Conservation (phyloP, 257 asterid species). For the Solanum okadae region DNA sequence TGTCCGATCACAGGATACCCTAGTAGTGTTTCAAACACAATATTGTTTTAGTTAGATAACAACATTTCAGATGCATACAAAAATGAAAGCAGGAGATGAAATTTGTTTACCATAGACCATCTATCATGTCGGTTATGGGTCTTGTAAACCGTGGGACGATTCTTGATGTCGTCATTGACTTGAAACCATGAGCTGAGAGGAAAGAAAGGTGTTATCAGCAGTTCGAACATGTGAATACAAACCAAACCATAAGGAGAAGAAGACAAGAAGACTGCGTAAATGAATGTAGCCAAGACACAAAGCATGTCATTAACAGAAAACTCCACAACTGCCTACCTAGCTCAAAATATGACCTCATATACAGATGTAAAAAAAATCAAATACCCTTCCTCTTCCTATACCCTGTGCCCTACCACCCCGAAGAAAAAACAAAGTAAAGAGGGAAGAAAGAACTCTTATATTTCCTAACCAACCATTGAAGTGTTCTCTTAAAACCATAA, state of each 20-base stretch:
- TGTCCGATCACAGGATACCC: constrained; percentile 97
- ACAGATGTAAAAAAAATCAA: neutral
- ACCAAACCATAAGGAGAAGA: neutral
- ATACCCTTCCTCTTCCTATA: neutral
- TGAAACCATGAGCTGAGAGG: constrained; percentile 92
- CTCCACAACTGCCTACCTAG: neutral
- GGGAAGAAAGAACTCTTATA: neutral
- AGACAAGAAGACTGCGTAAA: neutral
- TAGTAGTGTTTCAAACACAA: constrained; percentile 20
- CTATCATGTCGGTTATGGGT: constrained; percentile 78
- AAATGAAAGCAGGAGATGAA: neutral
- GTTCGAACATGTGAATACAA: neutral
- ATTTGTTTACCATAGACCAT: constrained; percentile 72
- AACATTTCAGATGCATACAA: neutral
- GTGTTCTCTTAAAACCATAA: neutral
- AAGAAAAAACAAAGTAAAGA: neutral
- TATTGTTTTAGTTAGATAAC: neutral
- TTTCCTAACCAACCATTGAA: neutral
- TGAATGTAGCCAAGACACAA: neutral
- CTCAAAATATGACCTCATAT: neutral
- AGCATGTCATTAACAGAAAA: neutral
- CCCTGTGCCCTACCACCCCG: neutral
- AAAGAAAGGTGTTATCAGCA: neutral
- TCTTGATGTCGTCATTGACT: constrained; percentile 88
- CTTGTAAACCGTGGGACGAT: constrained; percentile 87